phyloP scores from a whole-genome alignment of 306 rosid genomes.

The Geum urbanum region DNA sequence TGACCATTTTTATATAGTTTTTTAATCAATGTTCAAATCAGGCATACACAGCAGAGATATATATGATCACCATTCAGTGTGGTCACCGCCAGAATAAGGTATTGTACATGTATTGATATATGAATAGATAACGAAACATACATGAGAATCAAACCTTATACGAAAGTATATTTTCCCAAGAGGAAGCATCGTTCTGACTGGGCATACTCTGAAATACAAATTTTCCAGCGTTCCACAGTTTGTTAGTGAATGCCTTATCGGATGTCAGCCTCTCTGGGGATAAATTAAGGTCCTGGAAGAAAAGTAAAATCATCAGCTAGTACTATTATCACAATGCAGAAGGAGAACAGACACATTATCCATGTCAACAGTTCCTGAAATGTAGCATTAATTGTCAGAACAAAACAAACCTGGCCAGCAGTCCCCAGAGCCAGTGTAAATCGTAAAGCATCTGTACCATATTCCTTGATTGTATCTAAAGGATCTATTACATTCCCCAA shows the following conservation, averaged over 20 bases:
- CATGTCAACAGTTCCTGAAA: background rate
- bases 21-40: background rate
- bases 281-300: conserved; percentile 84
- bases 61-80: background rate
- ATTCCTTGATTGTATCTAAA: conserved; percentile 78
- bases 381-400: conserved; percentile 3
- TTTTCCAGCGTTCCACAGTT: conserved; percentile 97
- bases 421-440: conserved; percentile 94
- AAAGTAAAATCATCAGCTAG: conserved; percentile 11
- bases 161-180: conserved; percentile 62
- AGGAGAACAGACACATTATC: background rate
- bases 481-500: conserved; percentile 92
- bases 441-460: conserved; percentile 92
- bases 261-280: conserved; percentile 79
- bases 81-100: background rate
- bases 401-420: conserved; percentile 85
- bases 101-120: background rate
- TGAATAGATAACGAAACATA: background rate
- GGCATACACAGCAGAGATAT: background rate
- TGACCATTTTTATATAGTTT: background rate
- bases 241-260: conserved; percentile 93
- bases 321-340: conserved; percentile 17
- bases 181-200: conserved; percentile 41
- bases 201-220: conserved; percentile 86
- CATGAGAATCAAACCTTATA: conserved; percentile 42